Evolutionary conservation across 352 stramenopile genomes (phyloP).

Genomic region (Phytophthora podocarpi): DNA sequence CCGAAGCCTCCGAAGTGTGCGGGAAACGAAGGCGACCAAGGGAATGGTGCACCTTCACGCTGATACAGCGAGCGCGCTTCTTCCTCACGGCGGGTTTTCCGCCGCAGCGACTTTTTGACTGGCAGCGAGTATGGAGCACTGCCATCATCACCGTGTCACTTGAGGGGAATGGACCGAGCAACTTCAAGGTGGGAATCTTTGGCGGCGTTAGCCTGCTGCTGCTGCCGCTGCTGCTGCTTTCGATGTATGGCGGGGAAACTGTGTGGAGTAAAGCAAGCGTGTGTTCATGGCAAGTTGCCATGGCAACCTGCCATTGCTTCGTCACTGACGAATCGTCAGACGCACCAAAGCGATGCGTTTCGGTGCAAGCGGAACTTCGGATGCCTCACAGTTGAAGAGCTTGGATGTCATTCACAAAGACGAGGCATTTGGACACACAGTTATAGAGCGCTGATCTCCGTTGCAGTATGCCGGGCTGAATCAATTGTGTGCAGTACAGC

Average conservation of each 20-base stretch:
- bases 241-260: no score
- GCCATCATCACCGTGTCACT: constrained; percentile 24
- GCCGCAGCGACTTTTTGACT: constrained; percentile 4
- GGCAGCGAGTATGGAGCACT: constrained; percentile 12
- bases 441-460: constrained; percentile 11
- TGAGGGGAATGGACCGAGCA: constrained; percentile 2
- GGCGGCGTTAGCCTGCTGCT: background rate
- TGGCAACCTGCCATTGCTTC: no score
- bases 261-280: no score
- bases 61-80: constrained; percentile 16
- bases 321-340: no score
- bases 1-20: background rate
- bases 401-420: background rate
- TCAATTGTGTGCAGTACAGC: no score
- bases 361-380: no score
- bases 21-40: constrained; percentile 15
- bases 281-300: no score
- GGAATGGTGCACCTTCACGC: constrained; percentile 2
- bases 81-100: constrained; percentile 28
- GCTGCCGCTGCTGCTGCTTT: no score
- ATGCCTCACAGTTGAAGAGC: constrained; percentile 6
- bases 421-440: background rate
- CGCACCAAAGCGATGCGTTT: no score
- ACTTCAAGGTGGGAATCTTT: constrained; percentile 20
- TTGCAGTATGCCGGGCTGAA: constrained; percentile 2